Evolutionary conservation across 805 yeast species (phyloP).

Genomic region (Nakazawaea pomicola): DNA sequence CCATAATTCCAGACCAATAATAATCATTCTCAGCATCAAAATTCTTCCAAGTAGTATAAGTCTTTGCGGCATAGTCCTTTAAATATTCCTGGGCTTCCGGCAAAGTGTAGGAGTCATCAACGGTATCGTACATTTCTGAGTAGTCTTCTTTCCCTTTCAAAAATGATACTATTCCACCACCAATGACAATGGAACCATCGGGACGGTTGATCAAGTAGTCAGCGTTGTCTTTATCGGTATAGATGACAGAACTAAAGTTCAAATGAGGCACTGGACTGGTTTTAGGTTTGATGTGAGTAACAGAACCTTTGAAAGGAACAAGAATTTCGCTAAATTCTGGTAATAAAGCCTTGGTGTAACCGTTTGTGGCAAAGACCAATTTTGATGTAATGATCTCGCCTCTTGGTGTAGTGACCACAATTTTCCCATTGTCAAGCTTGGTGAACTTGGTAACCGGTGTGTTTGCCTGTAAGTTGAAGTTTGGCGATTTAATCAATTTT

Average conservation of each 20-base stretch:
- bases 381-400: slow-evolving; percentile 26
- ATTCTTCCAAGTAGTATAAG: slow-evolving; percentile 12
- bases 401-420: slow-evolving; percentile 26
- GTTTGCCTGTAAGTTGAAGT: slow-evolving; percentile 36
- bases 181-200: slow-evolving; percentile 34
- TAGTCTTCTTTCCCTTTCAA: slow-evolving; percentile 4
- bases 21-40: slow-evolving; percentile 7
- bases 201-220: slow-evolving; percentile 31
- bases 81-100: slow-evolving; percentile 12
- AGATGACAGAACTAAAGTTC: slow-evolving; percentile 24
- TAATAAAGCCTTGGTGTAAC: slow-evolving; percentile 17
- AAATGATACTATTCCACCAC: slow-evolving; percentile 20
- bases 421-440: slow-evolving; percentile 21
- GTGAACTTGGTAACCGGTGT: slow-evolving; percentile 31
- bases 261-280: slow-evolving; percentile 21
- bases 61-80: slow-evolving; percentile 11
- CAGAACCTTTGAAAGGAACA: slow-evolving; percentile 25
- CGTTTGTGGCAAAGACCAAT: slow-evolving; percentile 31
- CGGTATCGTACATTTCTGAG: slow-evolving; percentile 2
- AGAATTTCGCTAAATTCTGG: slow-evolving; percentile 20
- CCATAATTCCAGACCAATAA: slow-evolving; percentile 18
- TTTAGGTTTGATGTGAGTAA: slow-evolving; percentile 19
- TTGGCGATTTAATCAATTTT: slow-evolving; percentile 23
- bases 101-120: slow-evolving; percentile 13
- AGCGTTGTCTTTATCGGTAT: slow-evolving; percentile 15